Evolutionary conservation across 2,329 filamentous ascomycete species (phyloP).

Genomic region (Dactylellina leptospora): DNA sequence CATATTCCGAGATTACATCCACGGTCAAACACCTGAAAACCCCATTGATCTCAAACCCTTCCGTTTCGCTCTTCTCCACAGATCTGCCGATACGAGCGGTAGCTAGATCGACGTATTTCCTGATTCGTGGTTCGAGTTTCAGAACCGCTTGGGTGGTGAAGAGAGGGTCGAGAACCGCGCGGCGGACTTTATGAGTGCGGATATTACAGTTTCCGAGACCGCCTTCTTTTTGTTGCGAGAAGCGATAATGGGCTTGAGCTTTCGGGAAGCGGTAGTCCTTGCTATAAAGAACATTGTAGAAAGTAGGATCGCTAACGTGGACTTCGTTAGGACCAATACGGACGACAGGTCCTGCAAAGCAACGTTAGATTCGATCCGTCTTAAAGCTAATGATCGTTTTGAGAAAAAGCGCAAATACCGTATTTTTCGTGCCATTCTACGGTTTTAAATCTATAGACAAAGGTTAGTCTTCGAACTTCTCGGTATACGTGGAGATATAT

Average conservation of each 20-base stretch:
- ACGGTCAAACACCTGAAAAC: slow-evolving; percentile 59
- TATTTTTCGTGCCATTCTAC: slow-evolving; percentile 60
- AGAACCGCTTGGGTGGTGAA: slow-evolving; percentile 61
- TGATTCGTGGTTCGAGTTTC: slow-evolving; percentile 41
- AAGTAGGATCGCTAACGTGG: slow-evolving; percentile 57
- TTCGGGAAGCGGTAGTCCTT: slow-evolving; percentile 61
- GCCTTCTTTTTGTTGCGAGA: slow-evolving; percentile 43
- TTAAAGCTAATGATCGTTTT: neutral
- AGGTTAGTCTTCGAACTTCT: neutral
- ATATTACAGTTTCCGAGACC: slow-evolving; percentile 60
- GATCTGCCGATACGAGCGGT: slow-evolving; percentile 56
- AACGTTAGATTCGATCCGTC: slow-evolving; percentile 9
- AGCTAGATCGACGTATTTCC: slow-evolving; percentile 48
- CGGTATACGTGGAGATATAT: neutral
- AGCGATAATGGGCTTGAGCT: slow-evolving; percentile 38
- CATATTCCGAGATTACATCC: slow-evolving; percentile 61
- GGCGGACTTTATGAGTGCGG: slow-evolving; percentile 61
- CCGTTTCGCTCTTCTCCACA: slow-evolving; percentile 55
- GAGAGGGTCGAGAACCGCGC: slow-evolving; percentile 61
- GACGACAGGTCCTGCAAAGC: slow-evolving; percentile 58
- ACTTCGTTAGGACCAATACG: slow-evolving; percentile 61
- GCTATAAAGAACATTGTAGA: slow-evolving; percentile 60
- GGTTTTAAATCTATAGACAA: slow-evolving; percentile 56
- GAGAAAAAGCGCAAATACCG: slow-evolving; percentile 54
- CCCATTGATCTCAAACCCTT: slow-evolving; percentile 35